Conservation (phyloP, 768 basidiomycete genomes). For the Leccinum variicolor region DNA sequence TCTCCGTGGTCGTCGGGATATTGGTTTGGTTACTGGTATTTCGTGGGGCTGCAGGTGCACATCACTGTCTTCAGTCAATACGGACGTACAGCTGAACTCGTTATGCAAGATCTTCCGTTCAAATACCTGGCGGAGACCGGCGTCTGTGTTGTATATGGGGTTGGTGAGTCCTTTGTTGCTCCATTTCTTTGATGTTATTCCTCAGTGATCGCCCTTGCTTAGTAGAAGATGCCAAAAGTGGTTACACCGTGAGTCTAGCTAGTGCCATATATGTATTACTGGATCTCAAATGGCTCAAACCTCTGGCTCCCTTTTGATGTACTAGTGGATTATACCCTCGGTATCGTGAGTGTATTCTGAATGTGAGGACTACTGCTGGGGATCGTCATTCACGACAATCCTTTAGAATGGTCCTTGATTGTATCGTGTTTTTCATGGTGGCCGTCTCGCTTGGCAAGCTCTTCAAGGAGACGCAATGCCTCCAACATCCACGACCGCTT, state of each 20-base stretch:
- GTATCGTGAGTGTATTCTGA: not conserved
- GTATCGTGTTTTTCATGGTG: too few relatives aligned
- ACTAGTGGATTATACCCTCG: not conserved
- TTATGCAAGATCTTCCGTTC: not conserved
- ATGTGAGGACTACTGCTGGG: too few relatives aligned
- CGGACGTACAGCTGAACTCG: not conserved
- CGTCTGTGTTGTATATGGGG: not conserved
- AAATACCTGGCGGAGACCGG: not conserved
- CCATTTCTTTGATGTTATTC: not conserved
- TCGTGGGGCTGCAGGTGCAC: not conserved
- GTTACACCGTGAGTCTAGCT: not conserved
- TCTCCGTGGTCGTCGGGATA: not conserved
- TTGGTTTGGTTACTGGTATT: not conserved
- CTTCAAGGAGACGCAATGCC: too few relatives aligned
- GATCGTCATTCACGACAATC: too few relatives aligned
- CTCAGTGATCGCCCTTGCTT: not conserved
- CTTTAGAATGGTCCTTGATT: too few relatives aligned
- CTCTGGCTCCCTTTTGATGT: not conserved
- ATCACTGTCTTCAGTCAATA: not conserved
- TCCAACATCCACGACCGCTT: too few relatives aligned
- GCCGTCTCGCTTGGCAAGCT: too few relatives aligned
- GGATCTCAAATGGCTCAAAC: not conserved
- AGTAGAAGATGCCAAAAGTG: not conserved
- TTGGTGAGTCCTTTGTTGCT: not conserved
- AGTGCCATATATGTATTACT: too few relatives aligned